Evolutionary conservation across 345 rosid species (phyloP).

Genomic region (Gossypium australe): DNA sequence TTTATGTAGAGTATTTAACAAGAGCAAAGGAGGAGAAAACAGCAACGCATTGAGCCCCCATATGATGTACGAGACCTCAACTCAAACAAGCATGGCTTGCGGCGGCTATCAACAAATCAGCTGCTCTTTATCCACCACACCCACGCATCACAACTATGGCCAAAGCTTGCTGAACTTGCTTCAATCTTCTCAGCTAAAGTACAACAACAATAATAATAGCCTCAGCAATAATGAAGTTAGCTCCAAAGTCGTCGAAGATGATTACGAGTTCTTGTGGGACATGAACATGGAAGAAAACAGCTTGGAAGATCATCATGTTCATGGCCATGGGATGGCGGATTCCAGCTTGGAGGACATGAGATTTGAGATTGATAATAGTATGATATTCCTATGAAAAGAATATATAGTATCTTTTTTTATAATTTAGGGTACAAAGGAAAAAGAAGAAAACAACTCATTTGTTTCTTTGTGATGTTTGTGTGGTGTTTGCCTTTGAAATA

Average conservation of each 20-base stretch:
- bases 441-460: conserved; percentile 6
- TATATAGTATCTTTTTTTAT: neutral
- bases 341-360: conserved; percentile 38
- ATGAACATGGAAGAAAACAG: conserved; percentile 34
- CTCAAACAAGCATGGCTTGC: conserved; percentile 10
- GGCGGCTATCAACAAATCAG: conserved; percentile 33
- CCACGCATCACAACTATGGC: conserved; percentile 25
- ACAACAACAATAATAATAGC: conserved; percentile 7
- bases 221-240: conserved; percentile 12
- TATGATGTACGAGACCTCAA: conserved; percentile 24
- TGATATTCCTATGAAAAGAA: conserved; percentile 33
- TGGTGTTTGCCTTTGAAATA: conserved; percentile 16
- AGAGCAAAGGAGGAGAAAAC: conserved; percentile 41
- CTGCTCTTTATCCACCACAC: conserved; percentile 23
- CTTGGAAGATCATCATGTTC: conserved; percentile 18
- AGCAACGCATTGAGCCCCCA: conserved; percentile 19
- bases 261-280: conserved; percentile 49
- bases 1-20: conserved; percentile 79
- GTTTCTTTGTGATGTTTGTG: conserved; percentile 16
- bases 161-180: conserved; percentile 39
- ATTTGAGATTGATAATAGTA: conserved; percentile 38
- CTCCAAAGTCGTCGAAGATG: conserved; percentile 31
- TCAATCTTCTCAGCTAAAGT: conserved; percentile 31
- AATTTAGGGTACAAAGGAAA: neutral
- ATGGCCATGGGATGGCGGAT: conserved; percentile 24